phyloP scores from a whole-genome alignment of 2,329 filamentous ascomycete genomes.

The Chaetomiaceae sp. region DNA sequence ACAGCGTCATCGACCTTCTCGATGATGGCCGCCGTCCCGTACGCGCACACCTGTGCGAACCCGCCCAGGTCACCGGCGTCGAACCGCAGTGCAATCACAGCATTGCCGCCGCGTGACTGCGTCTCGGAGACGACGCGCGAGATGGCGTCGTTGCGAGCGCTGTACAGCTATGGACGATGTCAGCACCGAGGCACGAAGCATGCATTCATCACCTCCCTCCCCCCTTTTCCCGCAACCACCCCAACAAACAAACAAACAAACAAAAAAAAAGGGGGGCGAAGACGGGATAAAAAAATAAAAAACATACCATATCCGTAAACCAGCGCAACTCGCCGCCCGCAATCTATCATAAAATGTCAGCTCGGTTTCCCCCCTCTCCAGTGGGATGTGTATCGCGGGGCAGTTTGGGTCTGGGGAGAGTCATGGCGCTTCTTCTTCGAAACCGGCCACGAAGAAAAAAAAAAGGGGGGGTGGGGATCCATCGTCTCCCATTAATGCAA shows the following conservation, averaged over 20 bases:
- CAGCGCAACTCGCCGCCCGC: conserved; percentile 56
- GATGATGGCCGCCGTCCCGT: conserved; percentile 55
- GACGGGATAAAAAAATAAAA: conserved; percentile 5
- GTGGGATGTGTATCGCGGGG: too few relatives aligned
- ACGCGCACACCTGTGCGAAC: conserved; percentile 56
- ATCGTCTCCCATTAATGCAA: too few relatives aligned
- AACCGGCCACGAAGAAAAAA: too few relatives aligned
- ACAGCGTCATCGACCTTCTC: conserved; percentile 46
- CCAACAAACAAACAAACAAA: not conserved
- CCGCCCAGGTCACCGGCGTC: conserved; percentile 52
- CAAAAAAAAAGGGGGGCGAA: not conserved
- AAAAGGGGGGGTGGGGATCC: too few relatives aligned
- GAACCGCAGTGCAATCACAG: conserved; percentile 55
- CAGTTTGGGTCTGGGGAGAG: too few relatives aligned
- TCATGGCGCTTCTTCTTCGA: too few relatives aligned
- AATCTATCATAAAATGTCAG: too few relatives aligned
- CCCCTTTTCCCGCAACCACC: not conserved
- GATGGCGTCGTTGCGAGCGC: conserved; percentile 55
- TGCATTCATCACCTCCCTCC: not conserved
- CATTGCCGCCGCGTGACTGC: conserved; percentile 55
- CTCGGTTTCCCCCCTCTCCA: too few relatives aligned
- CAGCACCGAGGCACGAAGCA: not conserved
- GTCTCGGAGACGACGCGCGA: conserved; percentile 52
- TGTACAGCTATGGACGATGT: conserved; percentile 43
- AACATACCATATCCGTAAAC: conserved; percentile 50